Conservation (phyloP, 495 filamentous ascomycete genomes). For the Umbilicaria muhlenbergii region DNA sequence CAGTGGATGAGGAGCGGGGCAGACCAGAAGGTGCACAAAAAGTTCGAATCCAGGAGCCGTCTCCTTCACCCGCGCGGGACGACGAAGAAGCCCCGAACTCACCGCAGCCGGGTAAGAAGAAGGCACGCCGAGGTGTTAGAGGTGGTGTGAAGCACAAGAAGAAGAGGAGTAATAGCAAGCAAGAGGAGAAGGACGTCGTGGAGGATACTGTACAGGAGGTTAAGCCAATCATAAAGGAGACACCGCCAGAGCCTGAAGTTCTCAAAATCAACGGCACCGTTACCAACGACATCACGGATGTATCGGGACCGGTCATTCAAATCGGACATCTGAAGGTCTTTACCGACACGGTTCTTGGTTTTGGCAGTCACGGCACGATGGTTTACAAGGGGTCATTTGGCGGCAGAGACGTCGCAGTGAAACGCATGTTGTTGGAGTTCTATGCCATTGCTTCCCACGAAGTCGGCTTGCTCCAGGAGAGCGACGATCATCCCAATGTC, state of each 20-base stretch:
- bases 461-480: conserved; percentile 74
- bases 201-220: conserved; percentile 30
- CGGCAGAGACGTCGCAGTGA: conserved; percentile 85
- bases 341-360: conserved; percentile 57
- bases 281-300: conserved; percentile 31
- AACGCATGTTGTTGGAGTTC: conserved; percentile 88
- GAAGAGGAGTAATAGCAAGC: conserved; percentile 27
- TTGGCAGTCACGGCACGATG: conserved; percentile 72
- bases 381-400: conserved; percentile 79
- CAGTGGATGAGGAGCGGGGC: conserved; percentile 6
- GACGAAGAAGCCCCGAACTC: conserved; percentile 21
- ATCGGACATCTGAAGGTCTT: conserved; percentile 62
- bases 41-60: conserved; percentile 30
- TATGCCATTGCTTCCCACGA: conserved; percentile 93
- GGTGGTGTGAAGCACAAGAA: conserved; percentile 67
- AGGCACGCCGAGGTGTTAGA: conserved; percentile 62
- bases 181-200: conserved; percentile 21
- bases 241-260: conserved; percentile 41
- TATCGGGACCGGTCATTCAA: conserved; percentile 43
- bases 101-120: conserved; percentile 55
- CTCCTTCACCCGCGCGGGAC: conserved; percentile 22
- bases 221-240: conserved; percentile 28
- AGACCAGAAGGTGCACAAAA: conserved; percentile 12
- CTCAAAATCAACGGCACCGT: conserved; percentile 18
- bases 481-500: conserved; percentile 90